Evolutionary conservation across 2,329 filamentous ascomycete genomes (phyloP).

Genomic region (Decorospora gaudefroyi): DNA sequence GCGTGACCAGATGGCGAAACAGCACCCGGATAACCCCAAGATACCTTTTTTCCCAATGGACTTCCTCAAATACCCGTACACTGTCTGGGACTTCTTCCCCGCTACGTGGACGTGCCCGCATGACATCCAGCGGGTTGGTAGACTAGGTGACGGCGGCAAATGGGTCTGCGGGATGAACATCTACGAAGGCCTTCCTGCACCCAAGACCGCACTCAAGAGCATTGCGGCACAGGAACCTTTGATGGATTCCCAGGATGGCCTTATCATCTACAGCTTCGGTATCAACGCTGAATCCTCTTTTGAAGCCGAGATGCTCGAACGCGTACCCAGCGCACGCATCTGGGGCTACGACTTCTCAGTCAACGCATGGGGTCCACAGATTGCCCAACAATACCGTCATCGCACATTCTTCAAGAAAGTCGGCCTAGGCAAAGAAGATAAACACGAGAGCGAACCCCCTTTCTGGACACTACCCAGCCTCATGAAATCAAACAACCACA

Average conservation of each 20-base stretch:
- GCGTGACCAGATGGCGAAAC: slow-evolving; percentile 34
- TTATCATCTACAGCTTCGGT: slow-evolving; percentile 43
- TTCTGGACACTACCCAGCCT: slow-evolving; percentile 38
- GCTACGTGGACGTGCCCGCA: slow-evolving; percentile 43
- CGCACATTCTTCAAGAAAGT: slow-evolving; percentile 41
- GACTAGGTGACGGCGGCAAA: slow-evolving; percentile 42
- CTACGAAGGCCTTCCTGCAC: slow-evolving; percentile 34
- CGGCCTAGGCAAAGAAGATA: slow-evolving; percentile 35
- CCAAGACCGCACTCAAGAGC: slow-evolving; percentile 15
- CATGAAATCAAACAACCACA: slow-evolving; percentile 42
- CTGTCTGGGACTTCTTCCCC: slow-evolving; percentile 44
- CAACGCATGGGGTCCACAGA: slow-evolving; percentile 38
- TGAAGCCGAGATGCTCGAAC: slow-evolving; percentile 43
- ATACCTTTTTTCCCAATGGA: slow-evolving; percentile 40
- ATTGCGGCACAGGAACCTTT: slow-evolving; percentile 21
- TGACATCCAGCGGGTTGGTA: slow-evolving; percentile 40
- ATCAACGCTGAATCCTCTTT: slow-evolving; percentile 44
- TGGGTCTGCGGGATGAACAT: slow-evolving; percentile 45
- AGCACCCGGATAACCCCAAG: slow-evolving; percentile 35
- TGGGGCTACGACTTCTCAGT: slow-evolving; percentile 45
- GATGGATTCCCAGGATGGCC: slow-evolving; percentile 20
- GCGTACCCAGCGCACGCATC: slow-evolving; percentile 38
- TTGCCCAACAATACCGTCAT: slow-evolving; percentile 23
- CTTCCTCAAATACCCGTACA: slow-evolving; percentile 41
- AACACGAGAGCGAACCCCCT: slow-evolving; percentile 25